Conservation (phyloP, 2,329 filamentous ascomycete genomes). For the Neocucurbitaria cava region DNA sequence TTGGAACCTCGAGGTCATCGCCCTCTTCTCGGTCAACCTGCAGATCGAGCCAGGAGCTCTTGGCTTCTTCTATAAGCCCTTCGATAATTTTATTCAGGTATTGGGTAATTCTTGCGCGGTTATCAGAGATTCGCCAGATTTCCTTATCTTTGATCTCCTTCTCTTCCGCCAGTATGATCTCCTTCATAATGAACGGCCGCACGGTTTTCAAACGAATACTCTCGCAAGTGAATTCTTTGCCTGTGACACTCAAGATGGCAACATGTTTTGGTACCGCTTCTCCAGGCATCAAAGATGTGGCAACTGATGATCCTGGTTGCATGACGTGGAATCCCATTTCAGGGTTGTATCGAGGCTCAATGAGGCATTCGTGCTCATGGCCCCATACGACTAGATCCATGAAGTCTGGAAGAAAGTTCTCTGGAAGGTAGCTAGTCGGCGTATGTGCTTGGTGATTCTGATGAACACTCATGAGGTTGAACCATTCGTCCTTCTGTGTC, state of each 20-base stretch:
- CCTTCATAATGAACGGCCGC: constrained; percentile 85
- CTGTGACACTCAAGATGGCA: constrained; percentile 82
- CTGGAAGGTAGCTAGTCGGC: constrained; percentile 90
- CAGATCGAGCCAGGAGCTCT: constrained; percentile 78
- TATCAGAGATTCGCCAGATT: constrained; percentile 81
- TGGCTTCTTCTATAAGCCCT: constrained; percentile 85
- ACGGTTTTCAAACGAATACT: constrained; percentile 86
- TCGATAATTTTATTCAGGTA: constrained; percentile 81
- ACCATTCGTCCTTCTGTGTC: constrained; percentile 86
- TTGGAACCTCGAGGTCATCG: constrained; percentile 68
- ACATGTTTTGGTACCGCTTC: constrained; percentile 93
- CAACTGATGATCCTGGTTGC: constrained; percentile 95
- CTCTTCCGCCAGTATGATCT: constrained; percentile 79
- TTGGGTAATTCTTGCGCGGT: constrained; percentile 79
- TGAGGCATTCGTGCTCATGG: constrained; percentile 95
- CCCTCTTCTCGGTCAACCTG: constrained; percentile 63
- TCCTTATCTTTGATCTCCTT: constrained; percentile 77
- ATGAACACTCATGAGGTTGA: constrained; percentile 93
- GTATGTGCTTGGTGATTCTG: constrained; percentile 96
- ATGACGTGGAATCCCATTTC: constrained; percentile 95
- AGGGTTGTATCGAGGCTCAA: constrained; percentile 81
- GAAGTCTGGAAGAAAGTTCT: constrained; percentile 90
- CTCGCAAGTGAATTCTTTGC: constrained; percentile 79
- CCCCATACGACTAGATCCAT: constrained; percentile 94
- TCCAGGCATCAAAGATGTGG: constrained; percentile 87